Conservation (phyloP, 2,329 filamentous ascomycete genomes). For the Cercospora sp. region DNA sequence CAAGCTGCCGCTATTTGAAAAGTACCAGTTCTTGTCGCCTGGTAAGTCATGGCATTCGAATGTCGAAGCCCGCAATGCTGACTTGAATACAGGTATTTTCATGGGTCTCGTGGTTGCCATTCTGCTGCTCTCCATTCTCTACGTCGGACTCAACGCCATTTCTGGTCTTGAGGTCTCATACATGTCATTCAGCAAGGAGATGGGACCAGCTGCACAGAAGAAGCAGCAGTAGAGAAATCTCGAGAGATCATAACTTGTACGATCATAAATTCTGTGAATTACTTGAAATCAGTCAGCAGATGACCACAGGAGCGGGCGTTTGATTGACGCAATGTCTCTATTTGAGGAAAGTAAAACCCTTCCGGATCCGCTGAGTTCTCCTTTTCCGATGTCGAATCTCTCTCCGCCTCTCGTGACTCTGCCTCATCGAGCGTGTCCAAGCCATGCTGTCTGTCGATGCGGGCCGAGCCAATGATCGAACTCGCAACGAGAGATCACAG, state of each 20-base stretch:
- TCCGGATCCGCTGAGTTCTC: background rate
- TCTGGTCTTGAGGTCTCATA: constrained; percentile 85
- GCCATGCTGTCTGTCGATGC: background rate
- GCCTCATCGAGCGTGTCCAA: background rate
- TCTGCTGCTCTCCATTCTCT: constrained; percentile 73
- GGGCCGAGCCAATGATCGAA: background rate
- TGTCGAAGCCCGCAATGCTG: background rate
- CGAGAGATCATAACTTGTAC: background rate
- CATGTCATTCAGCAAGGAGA: constrained; percentile 94
- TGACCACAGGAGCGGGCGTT: background rate
- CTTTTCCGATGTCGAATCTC: background rate
- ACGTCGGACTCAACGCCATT: constrained; percentile 74
- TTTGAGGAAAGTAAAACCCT: background rate
- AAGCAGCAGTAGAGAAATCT: constrained; percentile 59
- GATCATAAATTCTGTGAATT: background rate
- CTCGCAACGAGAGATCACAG: background rate
- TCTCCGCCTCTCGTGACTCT: background rate
- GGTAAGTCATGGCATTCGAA: constrained; percentile 54
- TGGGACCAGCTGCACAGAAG: constrained; percentile 84
- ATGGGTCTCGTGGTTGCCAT: constrained; percentile 74
- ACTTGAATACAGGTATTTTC: constrained; percentile 68
- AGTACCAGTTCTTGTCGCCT: constrained; percentile 91
- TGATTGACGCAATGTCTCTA: background rate
- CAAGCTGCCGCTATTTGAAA: constrained; percentile 71
- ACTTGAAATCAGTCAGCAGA: background rate